phyloP scores from a whole-genome alignment of 768 basidiomycete species.

The Trametopsis cervina region DNA sequence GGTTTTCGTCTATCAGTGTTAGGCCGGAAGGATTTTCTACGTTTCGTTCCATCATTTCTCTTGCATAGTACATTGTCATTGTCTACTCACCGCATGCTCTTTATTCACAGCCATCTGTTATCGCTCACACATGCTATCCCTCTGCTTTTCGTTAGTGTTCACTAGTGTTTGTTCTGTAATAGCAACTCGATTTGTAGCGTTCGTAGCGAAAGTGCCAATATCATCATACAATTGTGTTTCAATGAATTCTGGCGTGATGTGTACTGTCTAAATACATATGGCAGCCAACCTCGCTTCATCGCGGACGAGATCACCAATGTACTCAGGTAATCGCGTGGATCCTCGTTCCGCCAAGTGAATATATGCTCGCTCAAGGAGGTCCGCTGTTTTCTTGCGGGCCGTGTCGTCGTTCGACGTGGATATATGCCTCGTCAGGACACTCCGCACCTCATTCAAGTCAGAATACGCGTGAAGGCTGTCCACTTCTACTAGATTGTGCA shows the following conservation, averaged over 20 bases:
- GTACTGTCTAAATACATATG: background rate
- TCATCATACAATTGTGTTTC: conserved; percentile 1
- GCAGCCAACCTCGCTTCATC: background rate
- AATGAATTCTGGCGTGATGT: background rate
- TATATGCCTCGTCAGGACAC: no score
- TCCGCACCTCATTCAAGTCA: no score
- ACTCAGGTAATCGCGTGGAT: background rate
- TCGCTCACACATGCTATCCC: conserved; percentile 11
- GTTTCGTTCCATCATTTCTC: conserved; percentile 9
- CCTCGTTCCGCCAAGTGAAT: background rate
- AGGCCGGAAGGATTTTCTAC: background rate
- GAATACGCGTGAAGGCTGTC: no score
- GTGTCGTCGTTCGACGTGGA: no score
- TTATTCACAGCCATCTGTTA: conserved; percentile 7
- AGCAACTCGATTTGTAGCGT: conserved; percentile 17
- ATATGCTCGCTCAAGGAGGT: no score
- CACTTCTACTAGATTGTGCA: no score
- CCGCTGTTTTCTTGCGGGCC: no score
- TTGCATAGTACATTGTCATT: conserved; percentile 5
- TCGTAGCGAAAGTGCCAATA: conserved; percentile 13
- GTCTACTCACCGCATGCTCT: background rate
- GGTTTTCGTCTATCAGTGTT: background rate
- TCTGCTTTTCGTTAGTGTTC: conserved; percentile 6
- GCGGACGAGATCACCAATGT: background rate
- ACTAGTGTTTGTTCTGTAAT: conserved; percentile 4